These are phyloP conservation scores for Monoraphidium neglectum DNA, from an alignment of 139 green algal genomes.

Conservation along the genomic window DNA sequence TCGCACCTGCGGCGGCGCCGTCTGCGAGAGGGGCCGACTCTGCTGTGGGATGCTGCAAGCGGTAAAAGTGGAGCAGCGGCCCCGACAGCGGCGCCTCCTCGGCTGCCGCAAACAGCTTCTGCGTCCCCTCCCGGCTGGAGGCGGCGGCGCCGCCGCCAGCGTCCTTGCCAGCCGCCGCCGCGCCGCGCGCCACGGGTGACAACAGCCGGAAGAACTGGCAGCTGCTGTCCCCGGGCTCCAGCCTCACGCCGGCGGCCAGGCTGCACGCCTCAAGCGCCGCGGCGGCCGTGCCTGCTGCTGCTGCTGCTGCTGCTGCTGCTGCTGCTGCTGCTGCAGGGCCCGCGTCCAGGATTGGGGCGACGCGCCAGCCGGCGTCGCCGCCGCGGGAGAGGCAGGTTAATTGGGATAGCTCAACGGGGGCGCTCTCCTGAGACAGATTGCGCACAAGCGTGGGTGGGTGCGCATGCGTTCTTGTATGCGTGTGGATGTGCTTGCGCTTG, in stretches of 20 bases:
- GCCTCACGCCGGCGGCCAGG: conserved; percentile 15
- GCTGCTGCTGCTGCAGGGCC: not conserved
- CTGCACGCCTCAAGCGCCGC: not conserved
- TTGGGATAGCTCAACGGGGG: conserved; percentile 30
- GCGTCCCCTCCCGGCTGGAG: not conserved
- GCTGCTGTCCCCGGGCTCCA: conserved; percentile 36
- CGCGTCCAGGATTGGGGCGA: not conserved
- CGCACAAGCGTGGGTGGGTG: too few species aligned
- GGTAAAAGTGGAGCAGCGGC: conserved; percentile 23
- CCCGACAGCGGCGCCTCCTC: too few species aligned
- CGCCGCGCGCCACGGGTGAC: conserved; percentile 14
- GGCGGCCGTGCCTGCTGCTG: not conserved
- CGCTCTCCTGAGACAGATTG: conserved; percentile 20
- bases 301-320: conserved; percentile 9
- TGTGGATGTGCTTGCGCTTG: too few species aligned
- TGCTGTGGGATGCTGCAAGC: conserved; percentile 10
- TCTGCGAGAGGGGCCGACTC: not conserved
- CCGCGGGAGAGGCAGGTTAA: conserved; percentile 8
- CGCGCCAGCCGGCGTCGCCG: conserved; percentile 23
- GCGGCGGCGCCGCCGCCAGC: not conserved
- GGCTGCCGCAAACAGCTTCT: too few species aligned
- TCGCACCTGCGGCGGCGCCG: not conserved
- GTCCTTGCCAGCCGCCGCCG: not conserved
- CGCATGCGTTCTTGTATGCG: too few species aligned
- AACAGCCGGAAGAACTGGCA: conserved; percentile 33